A percentile compares a stretch with the other conserved stretches of the same genome.
Conservation (phyloP, 2,329 filamentous ascomycete species). For the Aspergillus nomiae region DNA sequence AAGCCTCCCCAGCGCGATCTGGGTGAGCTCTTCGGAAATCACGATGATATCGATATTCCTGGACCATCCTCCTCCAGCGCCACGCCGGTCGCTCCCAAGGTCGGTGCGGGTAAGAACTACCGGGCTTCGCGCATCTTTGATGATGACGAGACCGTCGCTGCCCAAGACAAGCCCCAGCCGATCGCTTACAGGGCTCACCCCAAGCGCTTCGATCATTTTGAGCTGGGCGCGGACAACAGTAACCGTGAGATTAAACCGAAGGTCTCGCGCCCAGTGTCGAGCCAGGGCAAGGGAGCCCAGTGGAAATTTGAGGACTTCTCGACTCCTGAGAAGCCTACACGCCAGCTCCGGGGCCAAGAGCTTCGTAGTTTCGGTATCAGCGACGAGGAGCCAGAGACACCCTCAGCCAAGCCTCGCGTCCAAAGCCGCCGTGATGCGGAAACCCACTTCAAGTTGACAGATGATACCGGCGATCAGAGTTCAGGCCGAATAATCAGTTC, state of each 20-base stretch:
- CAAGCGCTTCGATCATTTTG: constrained; percentile 73
- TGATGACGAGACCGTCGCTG: constrained; percentile 52
- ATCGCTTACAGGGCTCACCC: constrained; percentile 64
- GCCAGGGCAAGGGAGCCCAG: constrained; percentile 61
- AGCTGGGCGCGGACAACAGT: constrained; percentile 36
- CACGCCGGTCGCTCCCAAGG: constrained; percentile 49
- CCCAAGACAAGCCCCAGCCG: constrained; percentile 45
- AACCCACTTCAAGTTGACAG: constrained; percentile 79
- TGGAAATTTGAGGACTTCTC: constrained; percentile 89
- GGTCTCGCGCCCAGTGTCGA: constrained; percentile 35
- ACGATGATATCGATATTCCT: constrained; percentile 39
- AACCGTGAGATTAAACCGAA: constrained; percentile 29
- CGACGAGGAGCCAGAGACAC: constrained; percentile 60
- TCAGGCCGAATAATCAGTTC: constrained; percentile 43
- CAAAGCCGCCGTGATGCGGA: constrained; percentile 78
- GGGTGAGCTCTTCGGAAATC: constrained; percentile 67
- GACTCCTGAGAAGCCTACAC: constrained; percentile 75
- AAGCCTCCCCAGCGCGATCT: constrained; percentile 69
- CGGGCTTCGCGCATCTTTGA: constrained; percentile 67
- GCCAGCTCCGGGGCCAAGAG: constrained; percentile 67
- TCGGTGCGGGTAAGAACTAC: constrained; percentile 63
- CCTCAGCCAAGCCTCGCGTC: constrained; percentile 56
- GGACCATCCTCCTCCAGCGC: constrained; percentile 27
- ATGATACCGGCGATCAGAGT: constrained; percentile 64
- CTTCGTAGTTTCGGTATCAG: constrained; percentile 76